A percentile compares a stretch with the other conserved stretches of the same genome.
phyloP scores from a whole-genome alignment of 2,329 filamentous ascomycete species.

The Cladosporium cucumerinum region DNA sequence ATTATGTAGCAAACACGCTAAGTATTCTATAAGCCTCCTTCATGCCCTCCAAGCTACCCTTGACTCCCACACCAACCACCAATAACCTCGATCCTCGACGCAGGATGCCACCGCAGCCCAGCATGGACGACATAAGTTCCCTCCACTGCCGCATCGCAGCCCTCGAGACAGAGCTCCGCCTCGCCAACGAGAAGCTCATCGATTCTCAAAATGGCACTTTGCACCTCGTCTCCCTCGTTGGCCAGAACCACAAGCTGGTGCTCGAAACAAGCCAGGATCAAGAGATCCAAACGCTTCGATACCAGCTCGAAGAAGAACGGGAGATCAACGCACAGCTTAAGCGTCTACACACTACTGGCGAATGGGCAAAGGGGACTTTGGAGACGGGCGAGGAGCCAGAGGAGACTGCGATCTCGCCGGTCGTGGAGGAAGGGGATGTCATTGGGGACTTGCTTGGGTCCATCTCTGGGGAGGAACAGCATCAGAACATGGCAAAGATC shows the following conservation, averaged over 20 bases:
- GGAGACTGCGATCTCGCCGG: background rate
- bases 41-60: background rate
- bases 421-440: background rate
- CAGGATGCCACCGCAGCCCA: background rate
- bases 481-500: background rate
- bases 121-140: background rate
- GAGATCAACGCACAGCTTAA: background rate
- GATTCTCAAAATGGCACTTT: slow-evolving; percentile 22
- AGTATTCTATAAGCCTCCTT: background rate
- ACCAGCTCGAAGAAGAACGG: background rate
- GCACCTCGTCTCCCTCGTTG: slow-evolving; percentile 19
- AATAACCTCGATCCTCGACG: background rate
- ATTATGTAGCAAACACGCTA: background rate
- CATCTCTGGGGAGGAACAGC: background rate
- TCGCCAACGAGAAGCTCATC: slow-evolving; percentile 25
- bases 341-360: background rate
- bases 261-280: background rate
- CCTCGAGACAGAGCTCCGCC: slow-evolving; percentile 28
- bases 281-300: background rate
- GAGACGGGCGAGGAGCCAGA: background rate
- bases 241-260: background rate
- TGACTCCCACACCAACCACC: background rate
- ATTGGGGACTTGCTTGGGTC: background rate
- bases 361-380: background rate
- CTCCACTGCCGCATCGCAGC: slow-evolving; percentile 18